Evolutionary conservation across 208 protist genomes (phyloP).

Genomic region (Wallacemonas sp.): DNA sequence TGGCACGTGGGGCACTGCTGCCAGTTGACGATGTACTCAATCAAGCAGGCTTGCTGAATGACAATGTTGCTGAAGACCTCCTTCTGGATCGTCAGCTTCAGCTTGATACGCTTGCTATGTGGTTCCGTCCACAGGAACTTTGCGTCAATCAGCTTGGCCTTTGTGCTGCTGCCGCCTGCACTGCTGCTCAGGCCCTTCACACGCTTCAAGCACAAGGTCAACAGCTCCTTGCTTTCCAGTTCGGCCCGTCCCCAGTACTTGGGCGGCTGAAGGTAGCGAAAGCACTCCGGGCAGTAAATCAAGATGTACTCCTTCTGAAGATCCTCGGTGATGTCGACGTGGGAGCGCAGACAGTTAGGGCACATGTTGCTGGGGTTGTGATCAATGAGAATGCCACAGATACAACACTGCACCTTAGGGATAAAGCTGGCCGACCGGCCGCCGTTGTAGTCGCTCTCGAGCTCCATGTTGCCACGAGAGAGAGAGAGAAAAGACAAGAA

Average conservation of each 20-base stretch:
- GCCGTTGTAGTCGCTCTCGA: slow-evolving; percentile 40
- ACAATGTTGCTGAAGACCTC: slow-evolving; percentile 95
- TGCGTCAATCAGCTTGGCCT: slow-evolving; percentile 98
- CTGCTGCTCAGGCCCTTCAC: slow-evolving; percentile 93
- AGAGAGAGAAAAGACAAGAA: slow-evolving; percentile 15
- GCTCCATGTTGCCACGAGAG: slow-evolving; percentile 30
- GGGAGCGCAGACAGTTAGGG: slow-evolving; percentile 94
- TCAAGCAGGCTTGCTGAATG: slow-evolving; percentile 96
- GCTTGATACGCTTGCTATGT: slow-evolving; percentile 98
- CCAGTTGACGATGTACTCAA: slow-evolving; percentile 97
- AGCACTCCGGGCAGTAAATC: slow-evolving; percentile 93
- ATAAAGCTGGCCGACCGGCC: slow-evolving; percentile 22
- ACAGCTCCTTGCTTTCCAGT: slow-evolving; percentile 97
- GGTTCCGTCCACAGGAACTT: slow-evolving; percentile 99
- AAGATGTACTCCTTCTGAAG: slow-evolving; percentile 96
- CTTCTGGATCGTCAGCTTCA: slow-evolving; percentile 99
- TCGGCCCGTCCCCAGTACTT: slow-evolving; percentile 95
- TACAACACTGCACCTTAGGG: slow-evolving; percentile 94
- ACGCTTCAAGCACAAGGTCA: slow-evolving; percentile 97
- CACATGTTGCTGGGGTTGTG: slow-evolving; percentile 99
- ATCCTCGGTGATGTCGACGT: slow-evolving; percentile 98
- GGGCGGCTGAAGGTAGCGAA: slow-evolving; percentile 97
- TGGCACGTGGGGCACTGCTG: slow-evolving; percentile 97
- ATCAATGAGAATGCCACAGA: slow-evolving; percentile 95
- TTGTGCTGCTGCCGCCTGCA: slow-evolving; percentile 41